Conservation (phyloP, 1,139 yeast species). For the Candida mesenterica region DNA sequence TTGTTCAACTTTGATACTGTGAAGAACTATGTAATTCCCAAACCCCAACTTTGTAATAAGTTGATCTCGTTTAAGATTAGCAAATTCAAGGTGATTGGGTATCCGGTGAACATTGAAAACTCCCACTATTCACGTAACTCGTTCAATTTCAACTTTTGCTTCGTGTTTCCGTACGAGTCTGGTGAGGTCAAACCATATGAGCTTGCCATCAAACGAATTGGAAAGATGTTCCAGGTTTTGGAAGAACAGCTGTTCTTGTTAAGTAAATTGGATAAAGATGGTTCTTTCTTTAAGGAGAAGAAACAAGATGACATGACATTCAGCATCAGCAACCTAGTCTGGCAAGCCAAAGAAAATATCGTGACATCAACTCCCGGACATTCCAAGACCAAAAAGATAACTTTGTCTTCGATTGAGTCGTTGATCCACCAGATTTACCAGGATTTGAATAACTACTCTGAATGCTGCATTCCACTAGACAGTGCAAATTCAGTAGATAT, state of each 20-base stretch:
- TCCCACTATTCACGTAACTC: conserved; percentile 82
- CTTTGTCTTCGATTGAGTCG: conserved; percentile 66
- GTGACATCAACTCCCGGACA: conserved; percentile 39
- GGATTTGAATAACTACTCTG: conserved; percentile 91
- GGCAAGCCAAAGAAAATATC: conserved; percentile 14
- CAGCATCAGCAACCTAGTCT: conserved; percentile 9
- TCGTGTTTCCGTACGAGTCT: conserved; percentile 74
- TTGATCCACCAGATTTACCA: conserved; percentile 86
- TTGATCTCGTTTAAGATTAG: conserved; percentile 72
- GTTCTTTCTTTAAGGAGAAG: conserved; percentile 33
- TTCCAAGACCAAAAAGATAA: conserved; percentile 39
- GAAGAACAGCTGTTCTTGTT: conserved; percentile 85
- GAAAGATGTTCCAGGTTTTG: conserved; percentile 82
- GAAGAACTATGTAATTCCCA: conserved; percentile 89
- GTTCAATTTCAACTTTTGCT: conserved; percentile 88
- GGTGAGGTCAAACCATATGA: conserved; percentile 86
- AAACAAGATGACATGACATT: conserved; percentile 1
- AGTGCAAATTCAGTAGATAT: conserved; percentile 88
- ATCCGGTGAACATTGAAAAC: conserved; percentile 80
- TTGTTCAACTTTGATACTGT: conserved; percentile 81
- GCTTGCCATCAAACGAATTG: conserved; percentile 77
- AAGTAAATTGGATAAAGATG: conserved; percentile 49
- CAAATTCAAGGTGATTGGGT: conserved; percentile 76
- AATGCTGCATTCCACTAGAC: conserved; percentile 91
- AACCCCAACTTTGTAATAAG: conserved; percentile 84